phyloP scores from a whole-genome alignment of 129 eudicot genomes.

The Artemisia tridentata region DNA sequence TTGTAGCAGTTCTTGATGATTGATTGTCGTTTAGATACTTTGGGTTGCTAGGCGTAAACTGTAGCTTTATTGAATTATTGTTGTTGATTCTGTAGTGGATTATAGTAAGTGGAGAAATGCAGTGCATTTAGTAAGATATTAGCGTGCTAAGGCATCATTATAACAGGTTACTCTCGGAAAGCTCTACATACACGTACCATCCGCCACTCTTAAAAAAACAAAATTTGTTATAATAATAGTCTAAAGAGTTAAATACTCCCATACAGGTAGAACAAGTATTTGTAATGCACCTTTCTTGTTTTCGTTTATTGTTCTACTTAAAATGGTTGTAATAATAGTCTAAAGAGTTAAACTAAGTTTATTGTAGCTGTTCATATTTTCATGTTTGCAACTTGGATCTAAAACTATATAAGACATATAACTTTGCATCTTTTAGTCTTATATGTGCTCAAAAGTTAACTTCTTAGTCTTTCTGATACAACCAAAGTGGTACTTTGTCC shows the following conservation, averaged over 20 bases:
- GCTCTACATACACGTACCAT: neutral
- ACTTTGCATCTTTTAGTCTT: neutral
- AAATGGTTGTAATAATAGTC: too few species aligned
- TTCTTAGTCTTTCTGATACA: neutral
- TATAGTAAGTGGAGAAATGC: neutral
- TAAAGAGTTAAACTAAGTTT: too few species aligned
- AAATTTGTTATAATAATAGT: too few species aligned
- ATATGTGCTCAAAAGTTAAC: neutral
- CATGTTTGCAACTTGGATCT: too few species aligned
- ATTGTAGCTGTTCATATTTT: too few species aligned
- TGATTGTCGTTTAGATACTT: neutral
- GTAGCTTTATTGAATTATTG: too few species aligned
- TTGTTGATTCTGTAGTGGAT: too few species aligned
- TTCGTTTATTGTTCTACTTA: too few species aligned
- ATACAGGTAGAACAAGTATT: too few species aligned
- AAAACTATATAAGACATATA: neutral
- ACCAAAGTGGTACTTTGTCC: slow-evolving; percentile 1
- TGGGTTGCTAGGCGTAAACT: neutral
- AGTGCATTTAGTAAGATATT: neutral
- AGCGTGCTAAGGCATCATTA: neutral
- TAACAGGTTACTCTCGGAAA: neutral
- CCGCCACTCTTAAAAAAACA: too few species aligned
- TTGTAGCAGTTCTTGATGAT: neutral
- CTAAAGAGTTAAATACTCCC: too few species aligned
- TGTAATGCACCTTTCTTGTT: too few species aligned